Evolutionary conservation across 495 filamentous ascomycete species (phyloP), one percentile per base, ranked within the genome.

Genomic region (Venustampulla echinocandica): DNA sequence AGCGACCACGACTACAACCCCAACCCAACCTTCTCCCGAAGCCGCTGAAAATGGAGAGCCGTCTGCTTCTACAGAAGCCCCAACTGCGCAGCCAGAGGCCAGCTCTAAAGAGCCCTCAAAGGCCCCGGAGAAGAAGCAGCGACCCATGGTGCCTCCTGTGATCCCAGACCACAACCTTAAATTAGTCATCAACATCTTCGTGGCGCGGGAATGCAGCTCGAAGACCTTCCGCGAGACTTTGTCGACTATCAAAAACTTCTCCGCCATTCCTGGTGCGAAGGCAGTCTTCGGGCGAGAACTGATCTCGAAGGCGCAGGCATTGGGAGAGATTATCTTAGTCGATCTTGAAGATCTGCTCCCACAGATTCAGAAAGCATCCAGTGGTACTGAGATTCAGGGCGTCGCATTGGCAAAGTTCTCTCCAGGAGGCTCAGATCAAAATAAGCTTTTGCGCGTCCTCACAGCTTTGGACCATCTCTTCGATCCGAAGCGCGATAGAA

Each of bases 191-290:
- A 92, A 93, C 55, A 94, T 99, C 49, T 81, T 99, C 50, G 85
- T 90, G 10, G 90, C 92, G 42, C 84, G 88, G 22, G 92, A 99
- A 61, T 99, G 92, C 66, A 92, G 84, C 55, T 88, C 85, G 39
- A 95, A 94, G 69, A 96, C 90, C 1, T 97, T 97, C 74, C 82
- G 87, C 55, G 90, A 97, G 58, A 96, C 93, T 0, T 75, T 97
- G 36, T 90, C 93, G 14, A 90, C 92, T 7, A 97, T 99, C 71
- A 95, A 94, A 67, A 95, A 97, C 57, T 79, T 99, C 24, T 95
- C 92, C 27, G 80, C 83, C 36, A 87, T 99, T 48, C 88, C 90
- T 18, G 87, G 82, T 20, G 90, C 93, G 13, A 88, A 90, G 57
- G 81, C 84, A 51, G 72, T 92, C 7, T 97, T 99, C 62, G 90